Evolutionary conservation across 225 moss, liverwort and hornwort species (phyloP), one percentile per base, ranked within the genome.

Genomic region (Antitrichia curtipendula): DNA sequence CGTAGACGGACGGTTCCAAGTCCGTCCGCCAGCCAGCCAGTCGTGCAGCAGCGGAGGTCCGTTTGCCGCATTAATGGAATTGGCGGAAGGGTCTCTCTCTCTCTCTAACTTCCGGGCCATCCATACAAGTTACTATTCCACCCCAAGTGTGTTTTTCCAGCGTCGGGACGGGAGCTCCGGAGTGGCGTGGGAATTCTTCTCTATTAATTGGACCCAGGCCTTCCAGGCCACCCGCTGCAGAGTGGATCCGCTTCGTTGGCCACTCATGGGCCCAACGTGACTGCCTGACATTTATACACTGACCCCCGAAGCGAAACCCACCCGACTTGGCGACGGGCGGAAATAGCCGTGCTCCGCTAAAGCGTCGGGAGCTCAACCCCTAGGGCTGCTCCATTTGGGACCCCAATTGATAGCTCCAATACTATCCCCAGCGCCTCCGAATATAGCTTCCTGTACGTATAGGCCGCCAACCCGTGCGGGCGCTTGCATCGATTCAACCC

Each of bases 51-150:
- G 74, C 58, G 32, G 54, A 81, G 72, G 47, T 85, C 40, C 43
- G 40, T 82, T 82, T 24, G 20, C n/a, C n/a, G 81, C 89, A 89
- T 89, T 86, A 78, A 86, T 89, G 86, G 82, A 82, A 41, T 82
- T 89, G 86, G 86, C 69, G 76, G 59, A 85, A 60, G 70, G 5
- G 65, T 8, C 49, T 49, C 7, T 45, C 45, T 49, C 7, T 45
- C 45, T 45, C 65, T 69, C 54, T 47, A 57, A 34, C 62, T 60
- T 68, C 11, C 10, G 3, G 60, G 61, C 60, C 49, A 12, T 28
- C 49, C 49, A 49, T 13, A 49, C 45, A 45, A 9, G 49, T 49
- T 3, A 3, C 10, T 1, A 61, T 58, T 87, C 71, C n/a, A 72
- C 43, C 83, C 20, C 16, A 56, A 63, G 31, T 19, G 49, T 32